Conservation (phyloP, 129 eudicot species). For the Gnaphalium uliginosum region DNA sequence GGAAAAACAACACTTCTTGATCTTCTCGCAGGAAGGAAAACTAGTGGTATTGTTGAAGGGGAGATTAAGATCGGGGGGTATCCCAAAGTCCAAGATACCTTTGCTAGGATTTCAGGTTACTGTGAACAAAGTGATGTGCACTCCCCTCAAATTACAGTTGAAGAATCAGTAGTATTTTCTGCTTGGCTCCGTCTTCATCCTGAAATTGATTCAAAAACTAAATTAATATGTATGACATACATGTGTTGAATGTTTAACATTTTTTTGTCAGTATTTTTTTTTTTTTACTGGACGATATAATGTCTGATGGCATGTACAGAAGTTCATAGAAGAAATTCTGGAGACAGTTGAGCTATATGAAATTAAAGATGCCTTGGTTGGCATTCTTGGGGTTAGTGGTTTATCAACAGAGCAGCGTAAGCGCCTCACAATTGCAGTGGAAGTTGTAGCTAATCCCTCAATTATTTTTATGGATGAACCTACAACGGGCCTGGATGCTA, state of each 20-base stretch:
- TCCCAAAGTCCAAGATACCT: constrained; percentile 73
- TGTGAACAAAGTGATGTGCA: constrained; percentile 85
- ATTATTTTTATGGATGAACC: constrained; percentile 51
- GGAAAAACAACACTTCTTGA: constrained; percentile 92
- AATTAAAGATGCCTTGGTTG: constrained; percentile 34
- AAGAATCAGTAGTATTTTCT: constrained; percentile 75
- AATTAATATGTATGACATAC: constrained; percentile 44
- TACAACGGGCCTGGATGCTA: constrained; percentile 45
- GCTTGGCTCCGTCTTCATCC: constrained; percentile 92
- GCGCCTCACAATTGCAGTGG: constrained; percentile 44
- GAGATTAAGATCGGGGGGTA: constrained; percentile 64
- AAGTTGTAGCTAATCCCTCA: constrained; percentile 48
- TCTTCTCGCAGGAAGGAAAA: constrained; percentile 86
- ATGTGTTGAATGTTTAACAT: background rate
- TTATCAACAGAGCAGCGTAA: constrained; percentile 47
- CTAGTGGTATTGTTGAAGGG: constrained; percentile 70
- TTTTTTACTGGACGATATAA: background rate
- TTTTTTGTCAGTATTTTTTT: background rate
- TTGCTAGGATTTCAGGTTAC: constrained; percentile 75
- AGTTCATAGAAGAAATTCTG: constrained; percentile 28
- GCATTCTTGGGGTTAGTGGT: constrained; percentile 44
- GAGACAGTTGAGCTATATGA: constrained; percentile 33
- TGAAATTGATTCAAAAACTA: constrained; percentile 56
- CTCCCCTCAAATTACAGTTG: constrained; percentile 76
- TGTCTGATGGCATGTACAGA: constrained; percentile 16